These are phyloP conservation scores for Komagataella ulmi DNA, from an alignment of 805 yeast genomes.

Conservation along the genomic window DNA sequence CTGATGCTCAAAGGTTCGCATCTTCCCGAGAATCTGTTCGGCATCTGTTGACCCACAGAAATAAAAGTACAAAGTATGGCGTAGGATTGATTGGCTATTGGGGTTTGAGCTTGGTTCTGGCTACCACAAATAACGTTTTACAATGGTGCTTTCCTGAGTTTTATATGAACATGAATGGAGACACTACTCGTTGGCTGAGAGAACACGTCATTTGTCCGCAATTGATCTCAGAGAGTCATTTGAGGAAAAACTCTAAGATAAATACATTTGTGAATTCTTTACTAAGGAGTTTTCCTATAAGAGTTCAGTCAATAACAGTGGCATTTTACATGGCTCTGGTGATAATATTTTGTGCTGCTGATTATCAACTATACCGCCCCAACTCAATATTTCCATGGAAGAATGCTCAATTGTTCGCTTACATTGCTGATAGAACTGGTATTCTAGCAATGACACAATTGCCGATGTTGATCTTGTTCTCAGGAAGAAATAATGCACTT, in stretches of 20 bases:
- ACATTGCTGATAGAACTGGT: constrained; percentile 38
- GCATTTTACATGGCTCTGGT: neutral
- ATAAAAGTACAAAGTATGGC: neutral
- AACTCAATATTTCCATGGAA: neutral
- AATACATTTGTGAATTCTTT: neutral
- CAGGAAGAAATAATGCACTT: constrained; percentile 50
- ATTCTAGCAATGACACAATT: constrained; percentile 29
- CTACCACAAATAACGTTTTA: neutral
- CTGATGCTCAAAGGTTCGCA: neutral
- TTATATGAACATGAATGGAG: neutral
- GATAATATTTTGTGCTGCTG: neutral
- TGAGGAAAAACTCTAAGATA: neutral
- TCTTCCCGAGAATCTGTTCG: neutral
- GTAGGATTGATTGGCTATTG: neutral
- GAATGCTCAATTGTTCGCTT: constrained; percentile 15
- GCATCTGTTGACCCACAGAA: neutral
- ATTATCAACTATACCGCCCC: neutral
- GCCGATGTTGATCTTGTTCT: constrained; percentile 42
- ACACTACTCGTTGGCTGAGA: neutral
- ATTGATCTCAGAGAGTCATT: neutral
- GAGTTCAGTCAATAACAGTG: neutral
- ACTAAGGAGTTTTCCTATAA: neutral
- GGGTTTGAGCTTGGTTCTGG: neutral
- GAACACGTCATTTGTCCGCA: neutral
- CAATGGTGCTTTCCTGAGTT: neutral